Conservation (phyloP, 2,329 filamentous ascomycete species). For the Aureobasidium sp. region DNA sequence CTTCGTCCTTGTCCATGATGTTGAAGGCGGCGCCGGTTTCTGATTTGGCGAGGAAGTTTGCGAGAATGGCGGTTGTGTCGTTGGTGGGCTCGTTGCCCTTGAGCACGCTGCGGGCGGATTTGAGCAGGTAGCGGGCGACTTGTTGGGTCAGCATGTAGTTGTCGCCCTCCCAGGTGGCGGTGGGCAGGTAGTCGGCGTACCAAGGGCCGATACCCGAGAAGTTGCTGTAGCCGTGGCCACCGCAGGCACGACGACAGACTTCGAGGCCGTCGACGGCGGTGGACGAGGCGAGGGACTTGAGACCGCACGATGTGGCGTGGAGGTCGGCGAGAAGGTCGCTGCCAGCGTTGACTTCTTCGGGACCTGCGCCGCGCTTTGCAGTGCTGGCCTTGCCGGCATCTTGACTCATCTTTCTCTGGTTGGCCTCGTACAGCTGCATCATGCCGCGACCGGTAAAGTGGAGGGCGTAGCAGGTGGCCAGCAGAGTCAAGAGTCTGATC, state of each 20-base stretch:
- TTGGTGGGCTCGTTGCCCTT: conserved; percentile 57
- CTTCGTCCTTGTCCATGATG: conserved; percentile 60
- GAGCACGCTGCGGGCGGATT: conserved; percentile 65
- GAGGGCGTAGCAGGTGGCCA: conserved; percentile 69
- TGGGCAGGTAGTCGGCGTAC: conserved; percentile 71
- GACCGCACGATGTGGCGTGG: conserved; percentile 68
- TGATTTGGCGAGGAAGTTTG: conserved; percentile 55
- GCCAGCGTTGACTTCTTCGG: conserved; percentile 59
- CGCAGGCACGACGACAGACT: conserved; percentile 66
- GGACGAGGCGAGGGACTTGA: conserved; percentile 66
- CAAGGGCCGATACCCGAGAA: conserved; percentile 70
- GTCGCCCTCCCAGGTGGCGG: conserved; percentile 67
- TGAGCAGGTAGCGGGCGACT: conserved; percentile 68
- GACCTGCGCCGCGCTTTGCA: conserved; percentile 52
- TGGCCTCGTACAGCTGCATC: conserved; percentile 66
- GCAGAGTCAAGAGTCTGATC: conserved; percentile 61
- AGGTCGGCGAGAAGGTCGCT: conserved; percentile 65
- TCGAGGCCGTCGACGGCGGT: conserved; percentile 69
- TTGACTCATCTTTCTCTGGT: conserved; percentile 58
- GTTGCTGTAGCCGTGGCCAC: conserved; percentile 68
- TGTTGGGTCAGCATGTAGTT: conserved; percentile 81
- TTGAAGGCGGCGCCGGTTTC: conserved; percentile 70
- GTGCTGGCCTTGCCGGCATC: conserved; percentile 37
- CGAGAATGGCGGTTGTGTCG: conserved; percentile 61
- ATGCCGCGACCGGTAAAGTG: conserved; percentile 73